Evolutionary conservation across 2,329 filamentous ascomycete genomes (phyloP).

Genomic region (Hymenoscyphus fructigenus): DNA sequence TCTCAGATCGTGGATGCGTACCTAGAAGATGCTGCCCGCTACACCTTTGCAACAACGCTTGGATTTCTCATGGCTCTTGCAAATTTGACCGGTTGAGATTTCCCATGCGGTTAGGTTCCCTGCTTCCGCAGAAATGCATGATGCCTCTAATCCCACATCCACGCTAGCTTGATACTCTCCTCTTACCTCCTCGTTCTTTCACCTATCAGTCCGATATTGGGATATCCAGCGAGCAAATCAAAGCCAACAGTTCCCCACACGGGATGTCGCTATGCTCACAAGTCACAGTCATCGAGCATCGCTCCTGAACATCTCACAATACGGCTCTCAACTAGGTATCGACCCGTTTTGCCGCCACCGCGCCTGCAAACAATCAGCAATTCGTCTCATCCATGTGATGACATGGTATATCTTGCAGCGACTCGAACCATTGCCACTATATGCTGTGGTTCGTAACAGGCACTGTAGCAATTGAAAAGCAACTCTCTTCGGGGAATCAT

Average conservation of each 20-base stretch:
- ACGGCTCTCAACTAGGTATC: neutral
- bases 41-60: neutral
- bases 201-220: neutral
- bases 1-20: neutral
- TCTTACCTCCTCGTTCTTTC: neutral
- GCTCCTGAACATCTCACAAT: neutral
- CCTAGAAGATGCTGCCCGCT: neutral
- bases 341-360: neutral
- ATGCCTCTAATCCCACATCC: neutral
- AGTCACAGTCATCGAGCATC: neutral
- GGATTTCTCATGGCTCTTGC: neutral
- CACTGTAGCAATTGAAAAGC: constrained; percentile 8
- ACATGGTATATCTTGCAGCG: constrained; percentile 5
- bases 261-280: neutral
- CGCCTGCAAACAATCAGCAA: neutral
- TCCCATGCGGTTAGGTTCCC: neutral
- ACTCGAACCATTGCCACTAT: neutral
- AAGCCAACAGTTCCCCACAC: neutral
- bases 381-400: neutral
- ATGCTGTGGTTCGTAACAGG: neutral
- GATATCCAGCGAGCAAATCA: neutral
- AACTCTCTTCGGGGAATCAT: constrained; percentile 1
- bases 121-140: constrained; percentile 1
- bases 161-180: neutral
- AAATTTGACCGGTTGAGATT: neutral